Conservation (phyloP, 2,329 filamentous ascomycete genomes). For the Sporothrix schenckii region DNA sequence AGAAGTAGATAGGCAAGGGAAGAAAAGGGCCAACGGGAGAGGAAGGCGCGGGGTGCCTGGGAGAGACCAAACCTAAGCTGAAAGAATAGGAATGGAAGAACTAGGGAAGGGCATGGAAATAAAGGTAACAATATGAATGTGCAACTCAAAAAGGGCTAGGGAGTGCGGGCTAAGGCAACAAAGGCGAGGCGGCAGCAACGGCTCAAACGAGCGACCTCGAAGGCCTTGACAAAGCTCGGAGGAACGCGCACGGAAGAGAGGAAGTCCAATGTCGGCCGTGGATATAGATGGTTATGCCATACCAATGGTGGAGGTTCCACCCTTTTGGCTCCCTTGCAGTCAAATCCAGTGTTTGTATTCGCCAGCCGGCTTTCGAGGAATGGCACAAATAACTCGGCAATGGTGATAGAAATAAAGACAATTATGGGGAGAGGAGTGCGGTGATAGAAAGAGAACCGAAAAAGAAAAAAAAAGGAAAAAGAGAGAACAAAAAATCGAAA, state of each 20-base stretch:
- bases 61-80: slow-evolving; percentile 11
- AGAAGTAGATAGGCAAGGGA: slow-evolving; percentile 9
- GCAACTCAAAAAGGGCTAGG: neutral
- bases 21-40: slow-evolving; percentile 5
- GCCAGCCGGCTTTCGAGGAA: neutral
- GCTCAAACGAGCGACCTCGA: slow-evolving; percentile 8
- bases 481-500: neutral
- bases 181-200: neutral
- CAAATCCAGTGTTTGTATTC: neutral
- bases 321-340: neutral
- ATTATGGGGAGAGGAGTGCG: neutral
- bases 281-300: slow-evolving; percentile 5
- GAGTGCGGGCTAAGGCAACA: neutral
- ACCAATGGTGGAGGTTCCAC: neutral
- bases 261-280: slow-evolving; percentile 24
- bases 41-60: slow-evolving; percentile 13
- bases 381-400: slow-evolving; percentile 21
- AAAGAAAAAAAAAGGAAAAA: neutral
- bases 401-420: neutral
- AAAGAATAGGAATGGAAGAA: slow-evolving; percentile 5
- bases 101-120: neutral
- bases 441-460: neutral
- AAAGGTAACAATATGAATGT: neutral
- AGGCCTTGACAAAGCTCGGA: slow-evolving; percentile 23
- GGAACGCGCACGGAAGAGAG: slow-evolving; percentile 30